Conservation (phyloP, 768 basidiomycete genomes). For the Pisolithus microcarpus region DNA sequence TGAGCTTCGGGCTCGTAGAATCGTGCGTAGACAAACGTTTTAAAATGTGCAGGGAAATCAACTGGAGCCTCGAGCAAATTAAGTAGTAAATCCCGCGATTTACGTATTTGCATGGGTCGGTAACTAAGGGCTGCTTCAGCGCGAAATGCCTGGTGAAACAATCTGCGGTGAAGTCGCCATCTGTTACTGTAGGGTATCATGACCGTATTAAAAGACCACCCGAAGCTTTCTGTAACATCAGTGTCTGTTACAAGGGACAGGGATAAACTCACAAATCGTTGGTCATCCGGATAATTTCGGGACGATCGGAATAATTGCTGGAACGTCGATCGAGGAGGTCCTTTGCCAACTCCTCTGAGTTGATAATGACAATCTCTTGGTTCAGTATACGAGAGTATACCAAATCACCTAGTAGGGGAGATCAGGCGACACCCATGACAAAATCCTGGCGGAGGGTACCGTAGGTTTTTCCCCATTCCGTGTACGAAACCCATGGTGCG, state of each 20-base stretch:
- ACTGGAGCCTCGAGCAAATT: slow-evolving; percentile 18
- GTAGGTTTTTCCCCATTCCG: slow-evolving; percentile 24
- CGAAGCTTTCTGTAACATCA: slow-evolving; percentile 13
- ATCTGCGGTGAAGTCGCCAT: slow-evolving; percentile 23
- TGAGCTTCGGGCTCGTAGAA: neutral
- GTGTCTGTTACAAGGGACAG: neutral
- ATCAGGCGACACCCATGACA: slow-evolving; percentile 8
- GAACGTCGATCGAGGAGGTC: slow-evolving; percentile 43
- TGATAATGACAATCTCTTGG: slow-evolving; percentile 33
- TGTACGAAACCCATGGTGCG: slow-evolving; percentile 29
- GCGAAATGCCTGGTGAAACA: slow-evolving; percentile 25
- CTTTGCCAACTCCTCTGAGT: slow-evolving; percentile 30
- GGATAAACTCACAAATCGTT: slow-evolving; percentile 21
- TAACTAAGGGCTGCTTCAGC: slow-evolving; percentile 13
- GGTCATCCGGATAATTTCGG: slow-evolving; percentile 20
- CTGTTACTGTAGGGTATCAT: slow-evolving; percentile 21
- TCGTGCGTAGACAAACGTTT: slow-evolving; percentile 14
- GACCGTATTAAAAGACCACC: slow-evolving; percentile 24
- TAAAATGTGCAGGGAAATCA: slow-evolving; percentile 14
- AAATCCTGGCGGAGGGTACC: slow-evolving; percentile 10
- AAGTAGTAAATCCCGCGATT: slow-evolving; percentile 17
- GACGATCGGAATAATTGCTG: slow-evolving; percentile 39
- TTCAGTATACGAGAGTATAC: slow-evolving; percentile 33
- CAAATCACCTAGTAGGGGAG: slow-evolving; percentile 25
- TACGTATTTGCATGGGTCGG: slow-evolving; percentile 19